Percentiles rank a stretch among this genome's conserved stretches.
Evolutionary conservation across 345 rosid genomes (phyloP).

Genomic region (Barbarea vulgaris): DNA sequence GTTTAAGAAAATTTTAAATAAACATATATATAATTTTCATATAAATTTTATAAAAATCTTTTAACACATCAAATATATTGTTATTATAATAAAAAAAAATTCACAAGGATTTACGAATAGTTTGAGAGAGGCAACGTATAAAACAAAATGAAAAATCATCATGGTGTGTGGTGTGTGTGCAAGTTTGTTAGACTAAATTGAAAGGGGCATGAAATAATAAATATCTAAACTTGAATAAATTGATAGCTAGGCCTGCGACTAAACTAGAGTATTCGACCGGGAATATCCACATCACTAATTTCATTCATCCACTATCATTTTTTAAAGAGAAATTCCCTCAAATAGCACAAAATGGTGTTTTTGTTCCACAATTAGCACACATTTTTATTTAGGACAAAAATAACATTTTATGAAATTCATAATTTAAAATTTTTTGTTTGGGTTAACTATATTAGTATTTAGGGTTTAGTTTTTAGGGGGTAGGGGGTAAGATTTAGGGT

Average conservation of each 20-base stretch:
- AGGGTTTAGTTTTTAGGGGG: too few species aligned
- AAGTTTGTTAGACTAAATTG: neutral
- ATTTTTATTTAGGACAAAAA: too few species aligned
- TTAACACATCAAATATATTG: neutral
- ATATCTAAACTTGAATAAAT: conserved; percentile 10
- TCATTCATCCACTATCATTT: neutral
- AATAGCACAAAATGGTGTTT: too few species aligned
- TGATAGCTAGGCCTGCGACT: conserved; percentile 7
- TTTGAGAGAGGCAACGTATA: neutral
- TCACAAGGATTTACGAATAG: neutral
- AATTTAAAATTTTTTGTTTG: too few species aligned
- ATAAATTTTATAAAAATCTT: neutral
- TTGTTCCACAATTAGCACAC: too few species aligned
- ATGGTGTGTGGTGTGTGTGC: neutral
- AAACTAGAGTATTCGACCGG: neutral
- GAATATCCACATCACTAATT: neutral
- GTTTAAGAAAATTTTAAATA: neutral
- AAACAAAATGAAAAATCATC: neutral
- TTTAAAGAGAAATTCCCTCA: too few species aligned
- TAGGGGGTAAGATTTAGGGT: too few species aligned
- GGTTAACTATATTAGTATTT: too few species aligned
- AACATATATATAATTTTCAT: neutral
- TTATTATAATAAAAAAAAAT: neutral
- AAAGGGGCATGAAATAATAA: conserved; percentile 10
- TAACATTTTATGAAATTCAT: too few species aligned